Evolutionary conservation across 352 stramenopile genomes (phyloP).

Genomic region (Globisporangium uncinulatum): DNA sequence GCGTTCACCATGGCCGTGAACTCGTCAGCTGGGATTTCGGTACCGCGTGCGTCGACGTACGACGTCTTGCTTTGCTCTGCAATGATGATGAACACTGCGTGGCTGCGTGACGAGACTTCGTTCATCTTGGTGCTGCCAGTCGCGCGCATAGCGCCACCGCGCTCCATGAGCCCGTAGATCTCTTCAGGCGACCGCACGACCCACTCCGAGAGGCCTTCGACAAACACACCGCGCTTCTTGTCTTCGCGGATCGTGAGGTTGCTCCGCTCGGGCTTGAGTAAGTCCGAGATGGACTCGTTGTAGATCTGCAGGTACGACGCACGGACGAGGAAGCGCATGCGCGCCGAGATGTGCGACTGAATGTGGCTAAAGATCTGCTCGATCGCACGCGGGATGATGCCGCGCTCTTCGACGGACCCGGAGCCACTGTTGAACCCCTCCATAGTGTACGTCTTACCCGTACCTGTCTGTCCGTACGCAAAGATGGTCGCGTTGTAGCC

Average conservation of each 20-base stretch:
- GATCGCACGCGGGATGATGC: slow-evolving; percentile 97
- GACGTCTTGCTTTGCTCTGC: slow-evolving; percentile 89
- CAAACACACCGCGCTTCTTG: slow-evolving; percentile 90
- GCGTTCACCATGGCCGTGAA: slow-evolving; percentile 81
- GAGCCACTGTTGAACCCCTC: slow-evolving; percentile 91
- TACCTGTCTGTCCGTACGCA: slow-evolving; percentile 88
- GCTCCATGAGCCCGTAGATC: slow-evolving; percentile 94
- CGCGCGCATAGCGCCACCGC: slow-evolving; percentile 75
- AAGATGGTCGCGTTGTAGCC: slow-evolving; percentile 92
- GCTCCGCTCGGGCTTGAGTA: slow-evolving; percentile 90
- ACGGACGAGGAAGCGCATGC: slow-evolving; percentile 88
- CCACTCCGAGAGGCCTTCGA: slow-evolving; percentile 93
- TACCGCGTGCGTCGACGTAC: slow-evolving; percentile 82
- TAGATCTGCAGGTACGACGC: slow-evolving; percentile 94
- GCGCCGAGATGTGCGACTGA: slow-evolving; percentile 75
- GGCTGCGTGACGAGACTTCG: slow-evolving; percentile 77
- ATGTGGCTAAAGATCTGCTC: slow-evolving; percentile 95
- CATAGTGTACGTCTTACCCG: slow-evolving; percentile 97
- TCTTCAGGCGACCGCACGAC: slow-evolving; percentile 90
- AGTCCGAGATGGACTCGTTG: slow-evolving; percentile 93
- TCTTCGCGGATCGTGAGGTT: slow-evolving; percentile 94
- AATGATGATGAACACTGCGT: slow-evolving; percentile 95
- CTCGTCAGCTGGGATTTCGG: slow-evolving; percentile 77
- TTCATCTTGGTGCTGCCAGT: slow-evolving; percentile 89
- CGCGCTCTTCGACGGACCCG: slow-evolving; percentile 85